Evolutionary conservation across 202 grass and related monocot genomes (phyloP).

Genomic region (Elaeis oleifera): DNA sequence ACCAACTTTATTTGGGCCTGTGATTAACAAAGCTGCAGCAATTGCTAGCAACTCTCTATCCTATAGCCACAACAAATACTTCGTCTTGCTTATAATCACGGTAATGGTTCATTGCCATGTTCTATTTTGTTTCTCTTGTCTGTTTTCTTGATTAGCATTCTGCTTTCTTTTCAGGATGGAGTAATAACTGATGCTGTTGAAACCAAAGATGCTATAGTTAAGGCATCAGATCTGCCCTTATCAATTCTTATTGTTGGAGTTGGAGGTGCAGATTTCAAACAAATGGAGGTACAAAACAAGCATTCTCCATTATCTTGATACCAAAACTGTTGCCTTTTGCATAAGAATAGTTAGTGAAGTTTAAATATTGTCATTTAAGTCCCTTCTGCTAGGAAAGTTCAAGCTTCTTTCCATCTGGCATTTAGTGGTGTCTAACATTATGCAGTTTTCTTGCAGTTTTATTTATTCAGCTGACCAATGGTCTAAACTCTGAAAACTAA

Average conservation of each 20-base stretch:
- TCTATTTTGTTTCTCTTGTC: neutral
- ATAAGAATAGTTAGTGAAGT: no score
- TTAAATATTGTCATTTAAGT: no score
- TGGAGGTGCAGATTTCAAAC: conserved; percentile 81
- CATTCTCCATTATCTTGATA: neutral
- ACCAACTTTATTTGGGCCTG: conserved; percentile 82
- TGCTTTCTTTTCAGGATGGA: conserved; percentile 54
- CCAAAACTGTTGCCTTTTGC: no score
- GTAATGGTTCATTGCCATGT: conserved; percentile 21
- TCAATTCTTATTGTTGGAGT: conserved; percentile 95
- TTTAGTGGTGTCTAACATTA: no score
- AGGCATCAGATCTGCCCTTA: conserved; percentile 73
- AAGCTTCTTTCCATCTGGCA: no score
- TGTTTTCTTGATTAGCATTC: neutral
- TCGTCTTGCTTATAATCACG: conserved; percentile 85
- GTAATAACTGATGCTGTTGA: conserved; percentile 76
- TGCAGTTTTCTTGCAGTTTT: no score
- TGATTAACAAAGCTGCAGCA: conserved; percentile 87
- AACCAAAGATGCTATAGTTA: conserved; percentile 87
- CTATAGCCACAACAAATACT: conserved; percentile 69
- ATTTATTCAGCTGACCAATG: no score
- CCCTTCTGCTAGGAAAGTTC: no score
- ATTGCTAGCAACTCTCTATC: conserved; percentile 68
- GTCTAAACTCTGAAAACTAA: no score
- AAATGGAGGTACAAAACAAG: conserved; percentile 73